Percentiles rank a stretch among this genome's conserved stretches.
These are phyloP conservation scores for Gracilariopsis chorda DNA, from an alignment of 23 red algal species.

Conservation along the genomic window DNA sequence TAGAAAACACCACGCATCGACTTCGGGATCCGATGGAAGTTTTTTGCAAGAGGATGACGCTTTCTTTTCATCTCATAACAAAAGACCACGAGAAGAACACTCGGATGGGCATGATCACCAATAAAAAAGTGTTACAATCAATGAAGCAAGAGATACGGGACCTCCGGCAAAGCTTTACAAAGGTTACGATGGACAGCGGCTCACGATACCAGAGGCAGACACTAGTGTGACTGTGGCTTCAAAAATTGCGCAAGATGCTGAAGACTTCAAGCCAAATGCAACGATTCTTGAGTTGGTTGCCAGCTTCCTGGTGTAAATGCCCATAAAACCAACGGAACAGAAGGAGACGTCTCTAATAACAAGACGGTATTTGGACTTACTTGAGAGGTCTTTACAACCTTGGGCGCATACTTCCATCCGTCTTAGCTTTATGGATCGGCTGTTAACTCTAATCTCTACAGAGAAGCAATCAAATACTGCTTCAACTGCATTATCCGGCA, in stretches of 20 bases:
- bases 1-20: slow-evolving; percentile 65
- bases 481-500: not conserved
- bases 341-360: slow-evolving; percentile 15
- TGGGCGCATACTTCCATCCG: slow-evolving; percentile 44
- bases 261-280: slow-evolving; percentile 32
- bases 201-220: not conserved
- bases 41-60: not conserved
- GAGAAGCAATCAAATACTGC: slow-evolving; percentile 26
- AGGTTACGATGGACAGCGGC: not conserved
- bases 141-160: not conserved
- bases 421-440: slow-evolving; percentile 24
- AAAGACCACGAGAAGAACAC: not conserved
- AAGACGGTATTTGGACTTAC: slow-evolving; percentile 15
- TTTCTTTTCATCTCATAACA: not conserved
- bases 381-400: slow-evolving; percentile 15
- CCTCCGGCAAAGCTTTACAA: slow-evolving; percentile 21
- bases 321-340: slow-evolving; percentile 4
- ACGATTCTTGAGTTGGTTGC: slow-evolving; percentile 43
- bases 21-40: slow-evolving; percentile 64
- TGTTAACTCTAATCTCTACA: not conserved
- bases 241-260: not conserved
- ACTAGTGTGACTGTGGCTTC: not conserved
- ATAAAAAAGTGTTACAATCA: not conserved
- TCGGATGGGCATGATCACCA: not conserved
- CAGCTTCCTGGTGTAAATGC: slow-evolving; percentile 33